Conservation (phyloP, 2,329 filamentous ascomycete genomes). For the Aureobasidium sp. region DNA sequence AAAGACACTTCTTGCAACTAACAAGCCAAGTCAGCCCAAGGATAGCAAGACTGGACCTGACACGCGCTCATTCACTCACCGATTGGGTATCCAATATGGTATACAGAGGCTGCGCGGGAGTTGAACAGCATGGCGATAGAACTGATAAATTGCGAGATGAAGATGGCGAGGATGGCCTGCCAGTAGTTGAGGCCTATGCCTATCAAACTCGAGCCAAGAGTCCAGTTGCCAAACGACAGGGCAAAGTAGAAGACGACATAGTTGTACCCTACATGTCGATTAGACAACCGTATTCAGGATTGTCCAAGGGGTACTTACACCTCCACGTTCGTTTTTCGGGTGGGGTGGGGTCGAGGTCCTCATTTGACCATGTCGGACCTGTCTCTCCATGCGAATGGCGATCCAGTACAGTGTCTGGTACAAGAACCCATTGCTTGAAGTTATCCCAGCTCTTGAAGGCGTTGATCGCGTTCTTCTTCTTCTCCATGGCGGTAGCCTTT, state of each 20-base stretch:
- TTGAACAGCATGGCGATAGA: conserved; percentile 41
- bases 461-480: conserved; percentile 15
- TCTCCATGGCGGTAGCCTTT: conserved; percentile 15
- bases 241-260: conserved; percentile 36
- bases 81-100: conserved; percentile 39
- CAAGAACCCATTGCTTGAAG: conserved; percentile 22
- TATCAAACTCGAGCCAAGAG: conserved; percentile 33
- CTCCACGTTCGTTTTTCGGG: conserved; percentile 34
- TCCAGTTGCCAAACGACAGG: conserved; percentile 39
- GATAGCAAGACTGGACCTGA: too few species aligned
- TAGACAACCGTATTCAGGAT: background rate
- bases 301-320: conserved; percentile 21
- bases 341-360: conserved; percentile 34
- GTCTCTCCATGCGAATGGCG: conserved; percentile 18
- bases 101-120: conserved; percentile 36
- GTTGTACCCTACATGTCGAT: conserved; percentile 27
- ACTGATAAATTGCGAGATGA: conserved; percentile 37
- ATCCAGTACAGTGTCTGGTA: conserved; percentile 21
- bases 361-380: conserved; percentile 22
- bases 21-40: too few species aligned
- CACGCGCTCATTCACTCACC: too few species aligned
- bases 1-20: conserved; percentile 32
- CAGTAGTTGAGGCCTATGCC: conserved; percentile 42
- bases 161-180: conserved; percentile 40
- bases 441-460: conserved; percentile 22